phyloP scores from a whole-genome alignment of 164 flowering plant genomes.

The Sextonia rubra region DNA sequence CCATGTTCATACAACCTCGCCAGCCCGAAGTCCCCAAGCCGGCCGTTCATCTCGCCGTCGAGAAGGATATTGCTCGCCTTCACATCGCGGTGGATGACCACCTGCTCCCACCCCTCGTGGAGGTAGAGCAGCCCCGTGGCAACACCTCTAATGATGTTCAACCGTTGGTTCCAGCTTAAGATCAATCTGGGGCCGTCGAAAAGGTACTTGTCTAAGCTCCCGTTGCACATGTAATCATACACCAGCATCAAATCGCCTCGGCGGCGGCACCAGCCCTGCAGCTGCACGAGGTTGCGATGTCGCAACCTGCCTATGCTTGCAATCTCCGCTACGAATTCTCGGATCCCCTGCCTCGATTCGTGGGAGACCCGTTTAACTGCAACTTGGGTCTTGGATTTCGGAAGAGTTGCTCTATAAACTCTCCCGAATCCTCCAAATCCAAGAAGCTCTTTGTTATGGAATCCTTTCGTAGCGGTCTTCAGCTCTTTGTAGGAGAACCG shows the following conservation, averaged over 20 bases:
- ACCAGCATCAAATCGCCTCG: slow-evolving; percentile 39
- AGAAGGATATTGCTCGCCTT: slow-evolving; percentile 61
- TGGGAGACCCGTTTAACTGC: slow-evolving; percentile 60
- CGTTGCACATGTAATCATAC: slow-evolving; percentile 63
- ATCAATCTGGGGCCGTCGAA: slow-evolving; percentile 36
- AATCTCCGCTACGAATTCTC: slow-evolving; percentile 57
- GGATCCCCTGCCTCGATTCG: slow-evolving; percentile 58
- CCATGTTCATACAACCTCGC: slow-evolving; percentile 62
- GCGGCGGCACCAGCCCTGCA: slow-evolving; percentile 17
- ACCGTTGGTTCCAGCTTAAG: slow-evolving; percentile 49
- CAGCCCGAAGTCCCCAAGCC: slow-evolving; percentile 33
- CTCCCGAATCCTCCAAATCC: slow-evolving; percentile 59
- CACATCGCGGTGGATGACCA: slow-evolving; percentile 62
- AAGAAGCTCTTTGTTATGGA: slow-evolving; percentile 41
- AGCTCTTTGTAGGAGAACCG: slow-evolving; percentile 50
- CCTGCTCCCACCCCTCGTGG: slow-evolving; percentile 64
- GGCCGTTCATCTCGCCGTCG: slow-evolving; percentile 49
- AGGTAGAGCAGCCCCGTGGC: slow-evolving; percentile 61
- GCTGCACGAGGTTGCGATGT: slow-evolving; percentile 57
- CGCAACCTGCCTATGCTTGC: slow-evolving; percentile 57
- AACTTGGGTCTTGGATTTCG: slow-evolving; percentile 30
- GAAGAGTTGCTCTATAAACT: slow-evolving; percentile 52
- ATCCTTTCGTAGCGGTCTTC: slow-evolving; percentile 44
- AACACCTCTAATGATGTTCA: slow-evolving; percentile 48
- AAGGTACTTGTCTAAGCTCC: slow-evolving; percentile 52